A percentile compares a stretch with the other conserved stretches of the same genome.
These are phyloP conservation scores for Rhypophila decipiens DNA, from an alignment of 495 filamentous ascomycete genomes.

Conservation along the genomic window DNA sequence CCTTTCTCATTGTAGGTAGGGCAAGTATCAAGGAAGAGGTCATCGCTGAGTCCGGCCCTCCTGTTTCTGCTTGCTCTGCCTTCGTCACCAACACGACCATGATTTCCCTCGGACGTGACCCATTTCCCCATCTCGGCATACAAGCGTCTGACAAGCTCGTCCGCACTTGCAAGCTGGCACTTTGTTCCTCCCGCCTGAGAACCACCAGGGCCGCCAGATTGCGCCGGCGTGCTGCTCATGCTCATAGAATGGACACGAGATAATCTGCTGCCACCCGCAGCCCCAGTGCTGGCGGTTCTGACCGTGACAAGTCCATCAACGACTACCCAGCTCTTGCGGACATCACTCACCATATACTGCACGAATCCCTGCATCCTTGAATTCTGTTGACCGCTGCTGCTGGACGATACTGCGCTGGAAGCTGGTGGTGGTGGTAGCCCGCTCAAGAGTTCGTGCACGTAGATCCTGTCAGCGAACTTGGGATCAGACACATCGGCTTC, in stretches of 20 bases:
- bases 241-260: no score
- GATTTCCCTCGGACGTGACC: no score
- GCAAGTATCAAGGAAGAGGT: no score
- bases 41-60: no score
- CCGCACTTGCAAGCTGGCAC: no score
- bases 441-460: not conserved
- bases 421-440: not conserved
- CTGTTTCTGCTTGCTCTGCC: no score
- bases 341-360: conserved; percentile 28
- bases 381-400: not conserved
- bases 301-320: conserved; percentile 24
- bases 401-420: not conserved
- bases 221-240: not conserved
- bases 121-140: no score
- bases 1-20: no score
- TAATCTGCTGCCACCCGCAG: conserved; percentile 2
- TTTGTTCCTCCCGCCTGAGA: no score
- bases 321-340: conserved; percentile 32
- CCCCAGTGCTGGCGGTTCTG: conserved; percentile 17
- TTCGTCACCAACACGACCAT: no score
- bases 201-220: not conserved
- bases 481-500: not conserved
- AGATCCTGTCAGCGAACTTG: not conserved
- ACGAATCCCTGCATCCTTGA: conserved; percentile 24
- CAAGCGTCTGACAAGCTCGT: no score